Evolutionary conservation across 2,329 filamentous ascomycete genomes (phyloP), one percentile per base, ranked within the genome.

Genomic region (Monilinia laxa): DNA sequence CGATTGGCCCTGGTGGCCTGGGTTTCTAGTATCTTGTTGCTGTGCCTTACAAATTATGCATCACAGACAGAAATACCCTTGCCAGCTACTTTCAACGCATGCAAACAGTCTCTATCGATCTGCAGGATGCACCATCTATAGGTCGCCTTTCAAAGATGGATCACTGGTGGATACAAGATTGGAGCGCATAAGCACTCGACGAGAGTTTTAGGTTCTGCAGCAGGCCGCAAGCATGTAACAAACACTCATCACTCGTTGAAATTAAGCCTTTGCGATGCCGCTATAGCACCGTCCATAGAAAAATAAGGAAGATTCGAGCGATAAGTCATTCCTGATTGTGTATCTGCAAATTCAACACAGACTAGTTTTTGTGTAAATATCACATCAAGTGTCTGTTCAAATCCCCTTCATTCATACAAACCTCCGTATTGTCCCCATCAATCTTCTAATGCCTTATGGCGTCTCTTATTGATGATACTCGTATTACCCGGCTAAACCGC

Each of bases 401-500:
- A 7, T 0, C 9, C 11, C 0, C 1, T 51, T 18, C 11, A 12
- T 25, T 51, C 6, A 51, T 1, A 1, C 28, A 40, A 31, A 7
- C 1, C 35, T 31, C 23, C 1, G 18, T 16, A 10, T 45, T 14
- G 16, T 11, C 6, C 11, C 9, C 28, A 16, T 9, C 49, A 10
- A 16, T 14, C 18, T 49, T 59, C 23, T 5, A 4, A 66, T n/a
- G 38, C 16, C 31, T 53, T 3, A 62, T 65, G 64, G 23, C 56
- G 4, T 54, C 60, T 42, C n/a, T 42, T n/a, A 18, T 51, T 38
- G 53, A 70, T 25, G 69, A 68, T 23, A 38, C 40, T 56, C 68
- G 71, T 31, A 59, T 69, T 60, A 38, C 72, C 67, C 67, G 73
- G 62, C 71, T 82, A 40, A 71, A 73, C 3, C 79, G 77, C 65